A percentile compares a stretch with the other conserved stretches of the same genome.
phyloP scores from a whole-genome alignment of 1,284 basidiomycete genomes.

The Inonotus obliquus region DNA sequence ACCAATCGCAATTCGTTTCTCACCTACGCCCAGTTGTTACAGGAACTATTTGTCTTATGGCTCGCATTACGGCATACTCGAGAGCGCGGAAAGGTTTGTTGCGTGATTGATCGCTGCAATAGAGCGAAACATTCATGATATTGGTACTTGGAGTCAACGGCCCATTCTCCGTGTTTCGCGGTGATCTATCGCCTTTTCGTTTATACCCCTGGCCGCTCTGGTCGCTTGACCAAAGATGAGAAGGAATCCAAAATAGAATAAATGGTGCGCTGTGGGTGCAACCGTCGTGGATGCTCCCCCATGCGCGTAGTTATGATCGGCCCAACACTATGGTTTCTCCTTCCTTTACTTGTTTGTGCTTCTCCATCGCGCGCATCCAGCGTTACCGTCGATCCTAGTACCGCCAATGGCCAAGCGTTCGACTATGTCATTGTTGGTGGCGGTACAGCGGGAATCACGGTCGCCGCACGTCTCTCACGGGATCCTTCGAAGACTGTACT shows the following conservation, averaged over 20 bases:
- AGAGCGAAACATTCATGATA: too few species aligned
- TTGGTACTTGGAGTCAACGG: too few species aligned
- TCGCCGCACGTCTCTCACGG: conserved; percentile 58
- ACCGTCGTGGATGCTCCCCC: background rate
- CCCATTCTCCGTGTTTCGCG: background rate
- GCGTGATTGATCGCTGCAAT: too few species aligned
- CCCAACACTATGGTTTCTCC: background rate
- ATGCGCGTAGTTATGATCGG: background rate
- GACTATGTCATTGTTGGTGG: conserved; percentile 70
- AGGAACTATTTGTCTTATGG: too few species aligned
- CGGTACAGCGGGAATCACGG: conserved; percentile 56
- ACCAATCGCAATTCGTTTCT: too few species aligned
- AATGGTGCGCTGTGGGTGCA: background rate
- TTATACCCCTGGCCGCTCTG: background rate
- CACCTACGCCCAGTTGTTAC: too few species aligned
- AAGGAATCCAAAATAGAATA: background rate
- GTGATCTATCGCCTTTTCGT: background rate
- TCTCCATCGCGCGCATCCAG: conserved; percentile 9
- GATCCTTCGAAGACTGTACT: conserved; percentile 46
- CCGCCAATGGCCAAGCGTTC: conserved; percentile 33
- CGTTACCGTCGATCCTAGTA: conserved; percentile 8
- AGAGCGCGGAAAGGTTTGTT: too few species aligned
- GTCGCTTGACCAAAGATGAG: background rate
- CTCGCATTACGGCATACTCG: too few species aligned
- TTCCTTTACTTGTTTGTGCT: conserved; percentile 5